Evolutionary conservation across 2,329 filamentous ascomycete genomes (phyloP), one percentile per base, ranked within the genome.

Genomic region (Myriosclerotinia duriaeana): DNA sequence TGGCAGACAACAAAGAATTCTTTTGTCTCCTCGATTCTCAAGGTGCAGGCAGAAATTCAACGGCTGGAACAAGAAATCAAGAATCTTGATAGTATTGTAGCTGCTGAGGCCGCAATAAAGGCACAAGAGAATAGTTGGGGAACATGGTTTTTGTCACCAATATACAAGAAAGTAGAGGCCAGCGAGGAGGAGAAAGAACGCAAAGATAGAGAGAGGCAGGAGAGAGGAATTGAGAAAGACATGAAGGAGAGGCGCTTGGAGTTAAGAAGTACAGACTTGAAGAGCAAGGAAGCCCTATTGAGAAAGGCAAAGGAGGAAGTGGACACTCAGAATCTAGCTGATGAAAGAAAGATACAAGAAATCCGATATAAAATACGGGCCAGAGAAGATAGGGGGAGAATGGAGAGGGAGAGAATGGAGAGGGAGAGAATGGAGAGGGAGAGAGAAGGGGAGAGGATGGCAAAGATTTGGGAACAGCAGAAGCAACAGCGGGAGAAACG

Each of bases 111-210:
- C 2, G 74, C 72, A 20, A 69, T 67, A 63, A 75, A 76, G 46
- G 75, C 74, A 68, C 53, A 64, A 61, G 75, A 73, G 66, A 77
- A 76, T 44, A 77, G 74, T 68, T 78, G 74, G 77, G 61, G 42
- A 54, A 67, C 68, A 65, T 75, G 74, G 76, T 58, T 74, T 12
- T 38, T 77, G 36, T 77, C 74, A 38, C 69, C 71, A 34, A 63
- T 78, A 56, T 74, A 70, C 66, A 76, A 74, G 63, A 71, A 70
- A 66, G 34, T 38, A 53, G 69, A 71, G 60, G 74, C 76, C 2
- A 76, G 15, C 1, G 76, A 78, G n/a, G 74, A 77, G 22, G 74
- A 76, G 54, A 78, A 76, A 64, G 73, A 64, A 66, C 69, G 63
- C 3, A 78, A 78, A 65, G 75, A 75, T 46, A 75, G 71, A 38